A percentile compares a stretch with the other conserved stretches of the same genome.
Conservation (phyloP, 1,284 basidiomycete species). For the Irpex sp. region DNA sequence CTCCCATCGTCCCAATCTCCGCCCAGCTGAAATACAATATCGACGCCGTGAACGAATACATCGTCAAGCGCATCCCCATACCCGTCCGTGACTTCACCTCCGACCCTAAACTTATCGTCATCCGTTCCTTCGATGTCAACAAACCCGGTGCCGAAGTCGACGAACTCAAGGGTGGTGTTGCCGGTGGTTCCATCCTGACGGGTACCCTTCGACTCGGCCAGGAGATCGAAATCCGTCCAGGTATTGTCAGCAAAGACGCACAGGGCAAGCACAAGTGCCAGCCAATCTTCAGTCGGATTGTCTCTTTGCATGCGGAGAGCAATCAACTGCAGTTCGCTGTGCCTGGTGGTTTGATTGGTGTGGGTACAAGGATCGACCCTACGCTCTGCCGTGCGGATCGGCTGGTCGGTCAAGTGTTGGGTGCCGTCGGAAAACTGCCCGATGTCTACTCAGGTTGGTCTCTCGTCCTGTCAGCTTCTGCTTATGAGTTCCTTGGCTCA, state of each 20-base stretch:
- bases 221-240: constrained; percentile 97
- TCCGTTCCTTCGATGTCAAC: constrained; percentile 99
- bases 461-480: background rate
- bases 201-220: constrained; percentile 90
- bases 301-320: constrained; percentile 91
- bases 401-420: constrained; percentile 94
- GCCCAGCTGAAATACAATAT: constrained; percentile 99
- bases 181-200: constrained; percentile 93
- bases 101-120: constrained; percentile 93
- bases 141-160: constrained; percentile 97
- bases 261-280: constrained; percentile 90
- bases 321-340: constrained; percentile 95
- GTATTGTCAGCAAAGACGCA: constrained; percentile 94
- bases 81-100: constrained; percentile 92
- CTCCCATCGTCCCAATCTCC: constrained; percentile 98
- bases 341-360: constrained; percentile 96
- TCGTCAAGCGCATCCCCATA: constrained; percentile 94
- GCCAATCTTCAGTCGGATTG: constrained; percentile 91
- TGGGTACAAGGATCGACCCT: constrained; percentile 95
- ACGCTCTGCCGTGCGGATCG: constrained; percentile 97
- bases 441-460: constrained; percentile 84
- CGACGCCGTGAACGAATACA: constrained; percentile 99
- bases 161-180: constrained; percentile 97
- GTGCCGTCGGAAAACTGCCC: constrained; percentile 90
- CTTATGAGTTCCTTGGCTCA: background rate